A percentile compares a stretch with the other conserved stretches of the same genome.
Conservation (phyloP, 1,284 basidiomycete genomes). For the Sporisorium sorghi region DNA sequence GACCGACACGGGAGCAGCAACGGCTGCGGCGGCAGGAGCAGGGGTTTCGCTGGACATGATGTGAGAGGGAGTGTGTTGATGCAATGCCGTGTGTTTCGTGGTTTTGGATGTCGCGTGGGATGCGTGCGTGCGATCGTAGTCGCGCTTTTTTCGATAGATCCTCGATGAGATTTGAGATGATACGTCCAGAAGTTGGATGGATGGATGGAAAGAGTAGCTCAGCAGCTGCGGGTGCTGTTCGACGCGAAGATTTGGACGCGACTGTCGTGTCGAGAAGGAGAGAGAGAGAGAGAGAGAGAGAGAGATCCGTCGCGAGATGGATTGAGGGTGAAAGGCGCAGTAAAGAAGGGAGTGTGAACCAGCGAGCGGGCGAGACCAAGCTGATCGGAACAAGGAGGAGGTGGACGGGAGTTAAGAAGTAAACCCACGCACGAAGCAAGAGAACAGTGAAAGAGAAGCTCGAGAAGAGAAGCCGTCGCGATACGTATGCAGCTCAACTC, state of each 20-base stretch:
- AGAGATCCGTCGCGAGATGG: not conserved
- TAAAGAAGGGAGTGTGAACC: not conserved
- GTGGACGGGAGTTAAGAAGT: not conserved
- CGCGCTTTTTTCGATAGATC: not conserved
- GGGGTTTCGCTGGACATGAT: slow-evolving; percentile 32
- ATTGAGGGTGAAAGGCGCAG: not conserved
- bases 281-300: slow-evolving; percentile 3
- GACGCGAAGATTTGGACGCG: slow-evolving; percentile 6
- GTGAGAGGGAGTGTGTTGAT: not conserved
- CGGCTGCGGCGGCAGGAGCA: slow-evolving; percentile 10
- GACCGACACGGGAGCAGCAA: slow-evolving; percentile 15
- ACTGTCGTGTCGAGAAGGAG: not conserved
- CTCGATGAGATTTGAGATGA: not conserved
- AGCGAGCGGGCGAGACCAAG: no score
- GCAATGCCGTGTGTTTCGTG: not conserved
- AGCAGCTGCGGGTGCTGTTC: not conserved
- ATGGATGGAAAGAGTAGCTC: not conserved
- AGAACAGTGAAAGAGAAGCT: not conserved
- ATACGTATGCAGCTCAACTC: not conserved
- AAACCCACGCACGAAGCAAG: not conserved
- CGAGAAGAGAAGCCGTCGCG: not conserved
- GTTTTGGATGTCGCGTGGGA: slow-evolving; percentile 4
- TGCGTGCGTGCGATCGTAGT: not conserved
- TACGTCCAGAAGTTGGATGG: not conserved
- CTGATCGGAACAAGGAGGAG: not conserved